Conservation (phyloP, 2,329 filamentous ascomycete species). For the Xylariaceae sp. region DNA sequence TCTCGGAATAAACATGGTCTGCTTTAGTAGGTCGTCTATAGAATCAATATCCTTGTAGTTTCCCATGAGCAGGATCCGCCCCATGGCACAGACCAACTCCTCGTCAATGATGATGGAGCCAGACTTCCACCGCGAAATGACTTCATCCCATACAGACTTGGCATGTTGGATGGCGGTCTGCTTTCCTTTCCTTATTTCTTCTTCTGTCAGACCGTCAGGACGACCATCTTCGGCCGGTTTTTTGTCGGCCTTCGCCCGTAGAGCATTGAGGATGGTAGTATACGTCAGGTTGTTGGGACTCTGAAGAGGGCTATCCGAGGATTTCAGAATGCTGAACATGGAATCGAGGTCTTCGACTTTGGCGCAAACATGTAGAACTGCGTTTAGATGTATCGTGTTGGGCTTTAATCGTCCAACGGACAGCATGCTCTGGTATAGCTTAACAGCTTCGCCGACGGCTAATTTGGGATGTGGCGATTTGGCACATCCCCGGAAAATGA, state of each 20-base stretch:
- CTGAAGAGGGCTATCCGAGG: slow-evolving; percentile 60
- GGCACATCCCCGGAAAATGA: slow-evolving; percentile 72
- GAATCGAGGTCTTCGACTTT: slow-evolving; percentile 71
- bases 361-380: slow-evolving; percentile 77
- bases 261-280: slow-evolving; percentile 74
- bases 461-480: slow-evolving; percentile 53
- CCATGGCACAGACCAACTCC: slow-evolving; percentile 75
- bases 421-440: slow-evolving; percentile 72
- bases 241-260: slow-evolving; percentile 49
- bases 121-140: slow-evolving; percentile 69
- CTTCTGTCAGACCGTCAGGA: slow-evolving; percentile 28
- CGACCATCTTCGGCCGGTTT: slow-evolving; percentile 1
- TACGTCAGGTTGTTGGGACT: slow-evolving; percentile 71
- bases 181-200: slow-evolving; percentile 35
- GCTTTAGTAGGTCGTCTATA: slow-evolving; percentile 70
- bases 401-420: slow-evolving; percentile 61
- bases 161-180: slow-evolving; percentile 58
- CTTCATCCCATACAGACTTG: slow-evolving; percentile 74
- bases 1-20: slow-evolving; percentile 60
- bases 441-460: slow-evolving; percentile 64
- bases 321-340: slow-evolving; percentile 71
- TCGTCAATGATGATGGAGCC: slow-evolving; percentile 73
- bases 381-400: slow-evolving; percentile 81
- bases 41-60: slow-evolving; percentile 62
- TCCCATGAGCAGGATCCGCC: slow-evolving; percentile 66